A percentile compares a stretch with the other conserved stretches of the same genome.
Evolutionary conservation across 371 early-diverging fungal genomes (phyloP).

Genomic region (Gilbertella persicaria): DNA sequence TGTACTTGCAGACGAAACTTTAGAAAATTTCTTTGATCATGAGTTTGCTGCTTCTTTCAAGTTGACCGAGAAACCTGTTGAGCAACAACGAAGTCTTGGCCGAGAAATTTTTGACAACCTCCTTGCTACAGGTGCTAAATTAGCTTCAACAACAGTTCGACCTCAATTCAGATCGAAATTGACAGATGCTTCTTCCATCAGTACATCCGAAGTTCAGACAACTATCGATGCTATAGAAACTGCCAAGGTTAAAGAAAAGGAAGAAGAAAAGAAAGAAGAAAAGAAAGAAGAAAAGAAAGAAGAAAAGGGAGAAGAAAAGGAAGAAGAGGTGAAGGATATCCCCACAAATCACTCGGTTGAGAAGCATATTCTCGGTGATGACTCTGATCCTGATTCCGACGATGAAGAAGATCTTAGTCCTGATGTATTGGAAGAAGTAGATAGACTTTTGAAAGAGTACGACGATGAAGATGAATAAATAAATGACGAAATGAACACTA

Average conservation of each 20-base stretch:
- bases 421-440: constrained; percentile 38
- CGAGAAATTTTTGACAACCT: constrained; percentile 62
- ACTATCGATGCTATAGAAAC: constrained; percentile 13
- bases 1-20: constrained; percentile 69
- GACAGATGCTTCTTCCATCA: constrained; percentile 7
- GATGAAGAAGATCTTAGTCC: constrained; percentile 32
- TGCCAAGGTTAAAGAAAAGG: background rate
- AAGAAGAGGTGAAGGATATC: too few relatives aligned
- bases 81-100: constrained; percentile 59
- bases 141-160: constrained; percentile 32
- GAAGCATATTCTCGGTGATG: constrained; percentile 21
- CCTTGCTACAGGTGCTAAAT: constrained; percentile 43
- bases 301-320: constrained; percentile 9
- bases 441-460: constrained; percentile 35
- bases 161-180: constrained; percentile 18
- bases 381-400: constrained; percentile 11
- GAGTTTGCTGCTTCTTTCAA: constrained; percentile 68
- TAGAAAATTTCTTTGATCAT: constrained; percentile 71
- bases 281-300: constrained; percentile 3
- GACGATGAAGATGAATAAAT: constrained; percentile 25
- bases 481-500: too few relatives aligned
- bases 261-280: constrained; percentile 4
- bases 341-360: background rate
- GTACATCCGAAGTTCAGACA: constrained; percentile 18
- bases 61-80: constrained; percentile 60